A percentile compares a stretch with the other conserved stretches of the same genome.
phyloP scores from a whole-genome alignment of 2,329 filamentous ascomycete species.

The Acrocalymma vagum region DNA sequence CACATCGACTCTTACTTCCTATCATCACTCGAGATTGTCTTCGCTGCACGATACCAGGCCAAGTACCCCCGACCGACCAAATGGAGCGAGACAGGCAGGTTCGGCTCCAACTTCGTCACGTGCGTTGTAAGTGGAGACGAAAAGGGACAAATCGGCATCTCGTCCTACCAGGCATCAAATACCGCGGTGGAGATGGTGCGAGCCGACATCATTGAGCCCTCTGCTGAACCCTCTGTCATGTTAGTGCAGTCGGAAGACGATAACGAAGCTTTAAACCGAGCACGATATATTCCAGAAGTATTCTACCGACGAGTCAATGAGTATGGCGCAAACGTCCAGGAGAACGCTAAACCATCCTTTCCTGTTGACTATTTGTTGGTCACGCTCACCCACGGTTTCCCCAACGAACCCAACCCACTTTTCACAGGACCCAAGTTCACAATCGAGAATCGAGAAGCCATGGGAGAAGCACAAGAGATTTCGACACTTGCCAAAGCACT shows the following conservation, averaged over 20 bases:
- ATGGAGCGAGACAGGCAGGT: slow-evolving; percentile 94
- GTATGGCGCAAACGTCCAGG: slow-evolving; percentile 93
- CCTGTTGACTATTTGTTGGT: slow-evolving; percentile 96
- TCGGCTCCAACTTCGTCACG: slow-evolving; percentile 96
- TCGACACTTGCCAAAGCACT: slow-evolving; percentile 73
- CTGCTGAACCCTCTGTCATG: slow-evolving; percentile 92
- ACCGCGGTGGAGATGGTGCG: slow-evolving; percentile 96
- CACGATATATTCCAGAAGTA: slow-evolving; percentile 94
- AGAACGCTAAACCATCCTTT: slow-evolving; percentile 96
- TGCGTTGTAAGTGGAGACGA: slow-evolving; percentile 96
- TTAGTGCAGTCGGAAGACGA: slow-evolving; percentile 93
- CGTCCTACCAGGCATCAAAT: slow-evolving; percentile 94
- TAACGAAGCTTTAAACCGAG: slow-evolving; percentile 73
- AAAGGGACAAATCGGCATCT: slow-evolving; percentile 84
- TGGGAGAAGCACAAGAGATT: slow-evolving; percentile 87
- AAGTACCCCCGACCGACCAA: slow-evolving; percentile 90
- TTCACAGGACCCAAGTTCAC: slow-evolving; percentile 81
- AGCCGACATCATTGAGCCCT: slow-evolving; percentile 93
- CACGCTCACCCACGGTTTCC: slow-evolving; percentile 96
- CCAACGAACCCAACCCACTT: slow-evolving; percentile 76
- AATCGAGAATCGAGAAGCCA: slow-evolving; percentile 87
- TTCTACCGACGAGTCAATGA: slow-evolving; percentile 97
- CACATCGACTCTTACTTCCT: slow-evolving; percentile 96
- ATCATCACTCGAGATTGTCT: slow-evolving; percentile 89
- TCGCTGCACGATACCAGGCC: slow-evolving; percentile 87